Evolutionary conservation across 2,329 filamentous ascomycete genomes (phyloP).

Genomic region (Ophiostoma himal-ulmi): DNA sequence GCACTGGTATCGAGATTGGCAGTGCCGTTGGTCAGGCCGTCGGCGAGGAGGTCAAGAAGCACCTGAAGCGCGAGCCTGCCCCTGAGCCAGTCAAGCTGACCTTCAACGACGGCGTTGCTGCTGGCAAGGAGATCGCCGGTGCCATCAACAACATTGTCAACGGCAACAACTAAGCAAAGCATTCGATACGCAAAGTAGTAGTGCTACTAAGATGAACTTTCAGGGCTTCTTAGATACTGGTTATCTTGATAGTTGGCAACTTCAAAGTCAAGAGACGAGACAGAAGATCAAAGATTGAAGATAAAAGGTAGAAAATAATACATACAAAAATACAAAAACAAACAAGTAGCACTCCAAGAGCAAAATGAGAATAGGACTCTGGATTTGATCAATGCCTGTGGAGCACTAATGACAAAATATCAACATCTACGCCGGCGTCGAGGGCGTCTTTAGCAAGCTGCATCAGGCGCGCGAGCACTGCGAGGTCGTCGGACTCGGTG

Average conservation of each 20-base stretch:
- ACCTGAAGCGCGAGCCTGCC: background rate
- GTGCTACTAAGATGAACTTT: too few relatives aligned
- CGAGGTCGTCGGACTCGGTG: background rate
- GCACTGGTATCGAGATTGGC: background rate
- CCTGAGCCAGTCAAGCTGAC: background rate
- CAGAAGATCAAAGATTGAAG: too few relatives aligned
- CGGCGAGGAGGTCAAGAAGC: background rate
- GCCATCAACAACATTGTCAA: background rate
- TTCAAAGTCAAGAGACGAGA: too few relatives aligned
- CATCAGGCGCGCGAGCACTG: background rate
- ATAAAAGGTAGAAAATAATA: too few relatives aligned
- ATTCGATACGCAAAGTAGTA: background rate
- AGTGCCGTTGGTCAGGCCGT: background rate
- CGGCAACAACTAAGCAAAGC: background rate
- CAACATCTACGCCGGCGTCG: background rate
- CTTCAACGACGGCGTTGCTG: background rate
- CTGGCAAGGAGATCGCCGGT: background rate
- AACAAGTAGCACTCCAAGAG: too few relatives aligned
- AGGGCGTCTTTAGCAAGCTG: background rate
- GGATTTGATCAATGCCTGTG: background rate
- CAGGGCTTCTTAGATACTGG: too few relatives aligned
- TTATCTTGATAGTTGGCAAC: too few relatives aligned
- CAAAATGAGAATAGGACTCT: too few relatives aligned
- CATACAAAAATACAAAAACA: too few relatives aligned
- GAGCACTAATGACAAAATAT: too few relatives aligned